Conservation (phyloP, 306 rosid species). For the Sindora glabra region DNA sequence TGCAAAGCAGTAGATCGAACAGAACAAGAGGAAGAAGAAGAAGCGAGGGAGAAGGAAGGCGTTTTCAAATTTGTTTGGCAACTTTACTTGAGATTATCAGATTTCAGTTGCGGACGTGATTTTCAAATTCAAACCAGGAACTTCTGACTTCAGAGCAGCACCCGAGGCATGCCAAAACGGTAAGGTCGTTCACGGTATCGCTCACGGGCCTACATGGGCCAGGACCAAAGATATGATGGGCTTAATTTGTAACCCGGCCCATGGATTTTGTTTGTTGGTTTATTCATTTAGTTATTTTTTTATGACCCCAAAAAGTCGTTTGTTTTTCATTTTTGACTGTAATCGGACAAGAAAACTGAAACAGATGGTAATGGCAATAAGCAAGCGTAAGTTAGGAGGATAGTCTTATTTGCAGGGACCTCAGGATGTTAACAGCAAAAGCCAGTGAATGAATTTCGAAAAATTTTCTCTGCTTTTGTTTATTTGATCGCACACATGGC, state of each 20-base stretch:
- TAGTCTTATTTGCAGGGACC: slow-evolving; percentile 12
- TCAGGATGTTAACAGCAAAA: slow-evolving; percentile 1
- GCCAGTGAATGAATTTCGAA: background rate
- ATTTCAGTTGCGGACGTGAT: background rate
- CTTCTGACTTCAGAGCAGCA: background rate
- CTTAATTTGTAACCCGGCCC: too few species aligned
- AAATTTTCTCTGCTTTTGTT: background rate
- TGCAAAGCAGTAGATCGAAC: background rate
- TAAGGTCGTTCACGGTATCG: background rate
- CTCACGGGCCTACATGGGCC: background rate
- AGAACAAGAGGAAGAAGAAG: too few species aligned
- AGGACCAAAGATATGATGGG: too few species aligned
- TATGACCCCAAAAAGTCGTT: too few species aligned
- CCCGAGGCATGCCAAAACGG: background rate
- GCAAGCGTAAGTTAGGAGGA: background rate
- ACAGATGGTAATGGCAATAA: background rate
- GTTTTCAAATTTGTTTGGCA: slow-evolving; percentile 30
- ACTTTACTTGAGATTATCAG: background rate
- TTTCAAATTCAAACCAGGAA: slow-evolving; percentile 7
- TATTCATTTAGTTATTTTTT: too few species aligned
- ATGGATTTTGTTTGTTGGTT: too few species aligned
- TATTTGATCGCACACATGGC: too few species aligned
- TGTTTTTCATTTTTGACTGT: too few species aligned
- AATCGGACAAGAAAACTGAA: too few species aligned
- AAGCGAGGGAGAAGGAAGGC: slow-evolving; percentile 46